phyloP scores from a whole-genome alignment of 768 basidiomycete species.

The Pulveroboletus sp. region DNA sequence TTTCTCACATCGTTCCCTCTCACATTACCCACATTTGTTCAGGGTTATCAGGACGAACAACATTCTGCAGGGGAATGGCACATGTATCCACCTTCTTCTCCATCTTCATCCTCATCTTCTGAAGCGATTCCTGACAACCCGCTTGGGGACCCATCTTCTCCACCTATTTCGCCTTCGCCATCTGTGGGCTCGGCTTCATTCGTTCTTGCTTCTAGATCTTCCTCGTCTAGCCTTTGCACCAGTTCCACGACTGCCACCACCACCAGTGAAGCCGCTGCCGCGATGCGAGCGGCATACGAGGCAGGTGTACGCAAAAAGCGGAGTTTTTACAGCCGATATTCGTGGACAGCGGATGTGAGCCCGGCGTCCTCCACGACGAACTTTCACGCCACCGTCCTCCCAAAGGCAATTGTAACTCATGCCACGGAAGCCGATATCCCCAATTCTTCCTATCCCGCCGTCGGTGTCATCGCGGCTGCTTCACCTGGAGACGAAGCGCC shows the following conservation, averaged over 20 bases:
- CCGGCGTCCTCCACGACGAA: constrained; percentile 22
- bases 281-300: constrained; percentile 31
- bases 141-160: constrained; percentile 20
- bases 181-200: constrained; percentile 27
- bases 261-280: constrained; percentile 20
- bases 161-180: constrained; percentile 27
- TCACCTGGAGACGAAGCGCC: not conserved
- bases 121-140: constrained; percentile 23
- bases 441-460: not conserved
- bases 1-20: constrained; percentile 54
- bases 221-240: constrained; percentile 28
- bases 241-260: not conserved
- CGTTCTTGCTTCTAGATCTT: constrained; percentile 23
- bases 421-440: constrained; percentile 6
- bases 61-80: constrained; percentile 23
- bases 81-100: constrained; percentile 26
- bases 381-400: constrained; percentile 8
- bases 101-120: constrained; percentile 29
- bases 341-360: constrained; percentile 27
- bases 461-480: constrained; percentile 6
- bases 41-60: constrained; percentile 24
- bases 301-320: constrained; percentile 32
- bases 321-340: constrained; percentile 28
- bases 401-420: constrained; percentile 17
- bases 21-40: constrained; percentile 45